These are phyloP conservation scores for Albizia julibrissin DNA, from an alignment of 306 rosid species.

Conservation along the genomic window DNA sequence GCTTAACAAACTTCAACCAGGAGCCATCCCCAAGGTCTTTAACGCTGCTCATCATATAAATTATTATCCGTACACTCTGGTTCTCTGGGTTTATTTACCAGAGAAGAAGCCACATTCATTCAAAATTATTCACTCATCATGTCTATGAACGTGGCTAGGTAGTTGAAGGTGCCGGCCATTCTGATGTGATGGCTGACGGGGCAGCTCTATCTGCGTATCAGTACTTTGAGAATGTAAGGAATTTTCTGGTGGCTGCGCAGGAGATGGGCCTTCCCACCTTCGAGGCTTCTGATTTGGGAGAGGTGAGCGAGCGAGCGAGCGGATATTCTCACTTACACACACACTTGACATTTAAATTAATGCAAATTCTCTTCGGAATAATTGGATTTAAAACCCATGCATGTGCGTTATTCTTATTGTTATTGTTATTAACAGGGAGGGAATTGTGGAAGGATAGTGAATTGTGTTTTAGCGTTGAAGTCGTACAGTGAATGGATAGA, in stretches of 20 bases:
- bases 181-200: constrained; percentile 47
- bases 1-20: constrained; percentile 80
- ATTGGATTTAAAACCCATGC: background rate
- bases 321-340: background rate
- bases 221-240: constrained; percentile 50
- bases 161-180: constrained; percentile 44
- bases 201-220: constrained; percentile 45
- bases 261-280: constrained; percentile 71
- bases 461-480: constrained; percentile 77
- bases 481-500: constrained; percentile 69
- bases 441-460: constrained; percentile 75
- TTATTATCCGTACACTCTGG: background rate
- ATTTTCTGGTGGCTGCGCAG: constrained; percentile 43
- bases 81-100: background rate
- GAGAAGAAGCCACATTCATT: background rate
- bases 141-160: constrained; percentile 32
- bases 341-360: background rate
- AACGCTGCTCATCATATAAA: background rate
- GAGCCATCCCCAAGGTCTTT: constrained; percentile 71
- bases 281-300: constrained; percentile 86
- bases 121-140: background rate
- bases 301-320: constrained; percentile 41
- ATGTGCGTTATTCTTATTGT: background rate
- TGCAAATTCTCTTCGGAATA: too few relatives aligned
- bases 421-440: constrained; percentile 64